Percentiles rank a stretch among this genome's conserved stretches.
Evolutionary conservation across 768 basidiomycete genomes (phyloP).

Genomic region (Sporobolomyces pararoseus): DNA sequence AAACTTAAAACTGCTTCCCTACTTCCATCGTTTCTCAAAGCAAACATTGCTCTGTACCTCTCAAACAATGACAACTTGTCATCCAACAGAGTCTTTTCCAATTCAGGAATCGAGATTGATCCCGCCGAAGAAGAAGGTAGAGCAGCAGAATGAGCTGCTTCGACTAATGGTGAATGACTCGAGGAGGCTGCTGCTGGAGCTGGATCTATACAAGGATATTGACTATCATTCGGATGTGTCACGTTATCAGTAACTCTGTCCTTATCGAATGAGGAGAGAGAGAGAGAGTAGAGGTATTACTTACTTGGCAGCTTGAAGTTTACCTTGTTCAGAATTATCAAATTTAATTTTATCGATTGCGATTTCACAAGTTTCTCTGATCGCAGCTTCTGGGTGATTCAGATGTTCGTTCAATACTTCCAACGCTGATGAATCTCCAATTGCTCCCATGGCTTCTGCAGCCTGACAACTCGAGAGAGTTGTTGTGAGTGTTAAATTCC

Average conservation of each 20-base stretch:
- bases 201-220: constrained; percentile 81
- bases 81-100: constrained; percentile 66
- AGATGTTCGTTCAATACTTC: constrained; percentile 68
- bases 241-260: too few species aligned
- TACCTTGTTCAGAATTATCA: constrained; percentile 57
- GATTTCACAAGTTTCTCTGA: constrained; percentile 92
- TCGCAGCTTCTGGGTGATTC: constrained; percentile 63
- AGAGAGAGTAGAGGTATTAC: not conserved
- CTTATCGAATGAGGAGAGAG: not conserved
- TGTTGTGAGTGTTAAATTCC: too few species aligned
- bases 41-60: constrained; percentile 97
- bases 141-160: constrained; percentile 51
- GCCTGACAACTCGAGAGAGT: constrained; percentile 57
- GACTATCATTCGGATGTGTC: too few species aligned
- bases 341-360: constrained; percentile 91
- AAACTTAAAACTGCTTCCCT: constrained; percentile 82
- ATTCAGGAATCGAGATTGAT: constrained; percentile 53
- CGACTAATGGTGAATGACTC: constrained; percentile 50
- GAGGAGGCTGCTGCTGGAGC: too few species aligned
- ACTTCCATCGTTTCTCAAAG: constrained; percentile 76
- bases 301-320: constrained; percentile 38
- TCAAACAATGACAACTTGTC: constrained; percentile 70
- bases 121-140: constrained; percentile 40
- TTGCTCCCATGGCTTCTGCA: constrained; percentile 97
- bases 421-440: constrained; percentile 65